phyloP scores from a whole-genome alignment of 1,284 basidiomycete species.

The Ganoderma boninense region DNA sequence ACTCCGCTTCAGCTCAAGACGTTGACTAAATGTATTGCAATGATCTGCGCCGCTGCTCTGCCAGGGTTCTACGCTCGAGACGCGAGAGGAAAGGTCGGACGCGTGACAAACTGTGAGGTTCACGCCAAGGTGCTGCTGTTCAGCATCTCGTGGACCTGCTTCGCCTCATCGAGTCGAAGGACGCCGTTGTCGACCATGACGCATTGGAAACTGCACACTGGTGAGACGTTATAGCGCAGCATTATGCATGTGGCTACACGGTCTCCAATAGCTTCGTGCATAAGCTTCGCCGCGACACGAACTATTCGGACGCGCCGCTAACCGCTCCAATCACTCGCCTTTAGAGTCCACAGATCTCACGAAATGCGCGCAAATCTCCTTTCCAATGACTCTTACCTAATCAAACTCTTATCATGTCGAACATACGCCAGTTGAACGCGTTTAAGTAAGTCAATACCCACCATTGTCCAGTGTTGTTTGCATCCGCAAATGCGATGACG shows the following conservation, averaged over 20 bases:
- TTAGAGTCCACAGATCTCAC: conserved; percentile 93
- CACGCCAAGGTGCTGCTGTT: conserved; percentile 93
- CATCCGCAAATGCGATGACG: conserved; percentile 89
- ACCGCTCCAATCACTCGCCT: conserved; percentile 99
- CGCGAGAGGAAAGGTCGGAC: conserved; percentile 90
- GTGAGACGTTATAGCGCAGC: conserved; percentile 4
- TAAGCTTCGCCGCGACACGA: conserved; percentile 98
- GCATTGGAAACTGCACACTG: conserved; percentile 87
- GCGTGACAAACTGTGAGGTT: conserved; percentile 97
- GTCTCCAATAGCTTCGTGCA: conserved; percentile 99
- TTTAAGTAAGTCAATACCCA: conserved; percentile 40
- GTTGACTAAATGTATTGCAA: conserved; percentile 99
- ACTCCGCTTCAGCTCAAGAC: conserved; percentile 94
- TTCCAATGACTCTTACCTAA: conserved; percentile 94
- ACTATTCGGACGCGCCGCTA: conserved; percentile 96
- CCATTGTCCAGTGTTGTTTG: conserved; percentile 94
- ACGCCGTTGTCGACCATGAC: conserved; percentile 99
- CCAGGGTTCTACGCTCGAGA: conserved; percentile 94
- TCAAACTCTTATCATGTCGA: conserved; percentile 1
- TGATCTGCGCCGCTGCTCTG: conserved; percentile 97
- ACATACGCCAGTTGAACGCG: too few relatives aligned
- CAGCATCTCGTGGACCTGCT: conserved; percentile 96
- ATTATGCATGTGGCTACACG: conserved; percentile 57
- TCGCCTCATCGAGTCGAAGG: conserved; percentile 90
- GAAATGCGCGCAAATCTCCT: conserved; percentile 95